Base-by-base conservation (phyloP, 305 asterid species). In the Rubia occidens region DNA sequence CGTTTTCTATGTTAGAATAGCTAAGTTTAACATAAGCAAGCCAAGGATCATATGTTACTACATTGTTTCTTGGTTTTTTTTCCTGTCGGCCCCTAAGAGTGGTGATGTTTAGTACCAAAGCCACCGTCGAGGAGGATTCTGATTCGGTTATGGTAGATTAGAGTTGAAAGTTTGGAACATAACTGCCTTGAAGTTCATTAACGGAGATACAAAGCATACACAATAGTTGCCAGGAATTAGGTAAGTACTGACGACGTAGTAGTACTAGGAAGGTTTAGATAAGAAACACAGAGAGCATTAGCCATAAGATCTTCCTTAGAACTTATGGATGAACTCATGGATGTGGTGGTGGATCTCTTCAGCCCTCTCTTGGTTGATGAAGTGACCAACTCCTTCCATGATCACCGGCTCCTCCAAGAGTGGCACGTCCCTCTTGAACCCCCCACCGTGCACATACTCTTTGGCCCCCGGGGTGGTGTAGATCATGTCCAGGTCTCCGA, bases 361-460 rank as follows among this genome's bases (percentile, higher is more conserved):
- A 4, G 80, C 74, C 62, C 61, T 72, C 70, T 77, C 80, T 40
- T 77, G 77, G 66, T 72, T 77, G 74, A 77, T 26, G 64, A 77
- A 77, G 39, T 77, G 80, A 4, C 71, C 77, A 2, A 72, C 80
- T 14, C 80, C 80, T 64, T 72, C 77, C 51, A 77, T 63, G 32
- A 77, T 66, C 15, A 72, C 70, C 2, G 74, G 74, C 18, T 77
- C 75, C 69, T 76, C 61, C 67, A 77, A 54, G 26, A 63, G 56
- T 4, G 80, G 77, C 32, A 72, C 80, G 20, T 77, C 77, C 55
- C 60, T 64, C 73, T 77, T 72, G 71, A 77, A 77, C 15, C 74
- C 77, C 11, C 76, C 77, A 3, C 71, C 64, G 18, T 55, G 74
- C 13, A 77, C 35, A 21, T 77, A 77, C 3, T 77, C 77, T 56